Conservation (phyloP, 129 eudicot genomes). For the Flaveria trinervia region DNA sequence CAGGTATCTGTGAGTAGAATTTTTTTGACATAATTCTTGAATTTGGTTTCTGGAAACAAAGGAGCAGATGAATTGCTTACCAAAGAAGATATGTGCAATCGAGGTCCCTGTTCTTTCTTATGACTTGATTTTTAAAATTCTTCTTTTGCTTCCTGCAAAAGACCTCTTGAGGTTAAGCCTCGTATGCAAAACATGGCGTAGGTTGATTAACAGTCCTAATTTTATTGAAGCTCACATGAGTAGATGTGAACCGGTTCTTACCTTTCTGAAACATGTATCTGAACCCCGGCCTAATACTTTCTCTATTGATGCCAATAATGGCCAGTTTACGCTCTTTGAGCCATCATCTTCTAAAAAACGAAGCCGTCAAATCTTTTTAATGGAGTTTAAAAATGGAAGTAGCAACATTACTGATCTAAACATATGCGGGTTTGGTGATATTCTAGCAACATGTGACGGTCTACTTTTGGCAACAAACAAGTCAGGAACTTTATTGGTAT, state of each 20-base stretch:
- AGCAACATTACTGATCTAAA: conserved; percentile 22
- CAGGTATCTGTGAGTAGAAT: conserved; percentile 26
- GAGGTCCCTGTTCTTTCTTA: conserved; percentile 36
- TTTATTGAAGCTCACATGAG: conserved; percentile 36
- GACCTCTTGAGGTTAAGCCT: conserved; percentile 30
- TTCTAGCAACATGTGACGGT: conserved; percentile 41
- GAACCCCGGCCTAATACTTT: conserved; percentile 24
- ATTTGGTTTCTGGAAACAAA: background rate
- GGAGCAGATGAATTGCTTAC: conserved; percentile 27
- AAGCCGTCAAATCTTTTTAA: conserved; percentile 21
- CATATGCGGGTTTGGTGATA: conserved; percentile 35
- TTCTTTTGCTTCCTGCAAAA: conserved; percentile 42
- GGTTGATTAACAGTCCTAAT: conserved; percentile 33
- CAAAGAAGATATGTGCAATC: conserved; percentile 7
- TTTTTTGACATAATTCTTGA: conserved; percentile 8
- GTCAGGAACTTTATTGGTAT: conserved; percentile 22
- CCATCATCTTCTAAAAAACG: conserved; percentile 19
- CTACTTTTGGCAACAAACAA: conserved; percentile 36
- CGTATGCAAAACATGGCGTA: conserved; percentile 42
- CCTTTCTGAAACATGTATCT: conserved; percentile 28
- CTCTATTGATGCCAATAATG: conserved; percentile 23
- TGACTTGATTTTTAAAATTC: conserved; percentile 44
- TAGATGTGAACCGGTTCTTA: conserved; percentile 33
- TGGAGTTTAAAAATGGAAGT: conserved; percentile 30
- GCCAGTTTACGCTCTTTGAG: conserved; percentile 26